Conservation (phyloP, 2,329 filamentous ascomycete genomes). For the Amauroascus verrucosus region DNA sequence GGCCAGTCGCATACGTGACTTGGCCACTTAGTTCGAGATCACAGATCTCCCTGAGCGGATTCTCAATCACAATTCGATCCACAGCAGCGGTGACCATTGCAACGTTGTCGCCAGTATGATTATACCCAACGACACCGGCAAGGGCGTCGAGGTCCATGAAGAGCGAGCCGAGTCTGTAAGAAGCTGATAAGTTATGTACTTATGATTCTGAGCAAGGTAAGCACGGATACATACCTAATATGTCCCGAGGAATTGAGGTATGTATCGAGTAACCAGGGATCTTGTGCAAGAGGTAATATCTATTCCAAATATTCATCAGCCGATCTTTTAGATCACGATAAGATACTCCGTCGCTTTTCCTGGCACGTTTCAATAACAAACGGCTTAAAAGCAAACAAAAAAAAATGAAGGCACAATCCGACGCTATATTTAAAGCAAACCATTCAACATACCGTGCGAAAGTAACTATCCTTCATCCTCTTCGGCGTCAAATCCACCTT, state of each 20-base stretch:
- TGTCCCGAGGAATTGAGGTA: slow-evolving; percentile 69
- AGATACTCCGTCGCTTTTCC: too few relatives aligned
- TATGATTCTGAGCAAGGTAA: slow-evolving; percentile 2
- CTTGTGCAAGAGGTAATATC: slow-evolving; percentile 58
- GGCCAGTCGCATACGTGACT: slow-evolving; percentile 61
- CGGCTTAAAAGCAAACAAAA: slow-evolving; percentile 14
- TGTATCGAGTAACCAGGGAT: slow-evolving; percentile 66
- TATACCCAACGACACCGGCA: slow-evolving; percentile 65
- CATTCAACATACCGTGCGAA: slow-evolving; percentile 45
- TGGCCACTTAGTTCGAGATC: slow-evolving; percentile 63
- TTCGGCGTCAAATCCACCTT: slow-evolving; percentile 53
- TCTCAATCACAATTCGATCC: slow-evolving; percentile 56
- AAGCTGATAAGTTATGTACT: not conserved
- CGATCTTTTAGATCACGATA: too few relatives aligned
- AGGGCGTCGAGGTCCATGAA: slow-evolving; percentile 74
- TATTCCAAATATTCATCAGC: slow-evolving; percentile 24
- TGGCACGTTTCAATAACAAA: too few relatives aligned
- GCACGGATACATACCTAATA: slow-evolving; percentile 43
- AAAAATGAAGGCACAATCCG: slow-evolving; percentile 5
- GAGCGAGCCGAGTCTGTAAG: slow-evolving; percentile 53
- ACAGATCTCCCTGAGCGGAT: slow-evolving; percentile 65
- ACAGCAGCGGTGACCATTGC: slow-evolving; percentile 55
- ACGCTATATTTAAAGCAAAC: slow-evolving; percentile 13
- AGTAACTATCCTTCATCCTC: slow-evolving; percentile 61
- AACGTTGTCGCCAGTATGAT: slow-evolving; percentile 55